Conservation (phyloP, 2,329 filamentous ascomycete genomes). For the Exserohilum turcica region DNA sequence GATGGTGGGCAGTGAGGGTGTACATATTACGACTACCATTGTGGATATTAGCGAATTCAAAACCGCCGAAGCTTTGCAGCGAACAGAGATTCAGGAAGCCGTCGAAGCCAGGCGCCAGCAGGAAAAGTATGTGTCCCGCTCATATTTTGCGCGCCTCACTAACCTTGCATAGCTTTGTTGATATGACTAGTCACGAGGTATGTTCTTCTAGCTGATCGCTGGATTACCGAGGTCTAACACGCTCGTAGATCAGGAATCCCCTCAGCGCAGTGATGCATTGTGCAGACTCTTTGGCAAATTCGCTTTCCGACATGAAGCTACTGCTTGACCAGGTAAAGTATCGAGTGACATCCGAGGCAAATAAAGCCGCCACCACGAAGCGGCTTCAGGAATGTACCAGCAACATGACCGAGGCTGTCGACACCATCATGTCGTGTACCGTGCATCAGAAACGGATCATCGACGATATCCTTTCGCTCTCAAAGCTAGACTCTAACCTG, state of each 20-base stretch:
- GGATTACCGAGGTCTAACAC: neutral
- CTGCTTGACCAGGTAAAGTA: neutral
- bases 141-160: neutral
- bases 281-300: conserved; percentile 1
- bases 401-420: conserved; percentile 20
- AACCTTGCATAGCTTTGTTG: neutral
- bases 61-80: neutral
- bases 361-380: neutral
- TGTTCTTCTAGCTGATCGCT: neutral
- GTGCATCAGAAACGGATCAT: conserved; percentile 37
- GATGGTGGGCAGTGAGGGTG: neutral
- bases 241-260: neutral
- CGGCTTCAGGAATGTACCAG: neutral
- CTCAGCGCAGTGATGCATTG: conserved; percentile 6
- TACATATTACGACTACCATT: conserved; percentile 1
- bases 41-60: conserved; percentile 6
- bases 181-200: conserved; percentile 6
- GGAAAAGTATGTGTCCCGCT: neutral
- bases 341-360: neutral
- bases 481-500: conserved; percentile 25
- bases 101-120: conserved; percentile 4
- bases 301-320: conserved; percentile 2
- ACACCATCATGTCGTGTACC: conserved; percentile 33
- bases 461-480: conserved; percentile 26
- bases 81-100: neutral